Percentiles rank a stretch among this genome's conserved stretches.
phyloP scores from a whole-genome alignment of 352 stramenopile genomes.

The Pythium monospermum region DNA sequence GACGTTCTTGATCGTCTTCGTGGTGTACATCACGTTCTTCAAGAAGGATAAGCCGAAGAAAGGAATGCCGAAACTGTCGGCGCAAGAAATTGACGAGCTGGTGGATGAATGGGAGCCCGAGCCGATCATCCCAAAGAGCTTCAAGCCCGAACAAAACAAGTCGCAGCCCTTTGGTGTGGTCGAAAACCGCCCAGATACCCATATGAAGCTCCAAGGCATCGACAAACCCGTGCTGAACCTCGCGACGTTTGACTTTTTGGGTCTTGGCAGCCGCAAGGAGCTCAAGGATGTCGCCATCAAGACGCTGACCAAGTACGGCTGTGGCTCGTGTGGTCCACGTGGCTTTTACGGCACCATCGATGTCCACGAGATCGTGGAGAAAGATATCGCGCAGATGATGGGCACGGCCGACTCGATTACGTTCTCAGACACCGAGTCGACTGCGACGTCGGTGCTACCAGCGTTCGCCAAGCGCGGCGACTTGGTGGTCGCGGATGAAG shows the following conservation, averaged over 20 bases:
- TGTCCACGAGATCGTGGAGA: conserved; percentile 88
- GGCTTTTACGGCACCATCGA: conserved; percentile 99
- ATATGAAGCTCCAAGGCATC: conserved; percentile 76
- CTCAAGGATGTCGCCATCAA: conserved; percentile 87
- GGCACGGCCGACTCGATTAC: conserved; percentile 93
- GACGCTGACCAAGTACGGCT: conserved; percentile 95
- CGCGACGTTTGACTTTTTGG: conserved; percentile 96
- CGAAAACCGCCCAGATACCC: conserved; percentile 69
- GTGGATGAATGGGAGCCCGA: conserved; percentile 87
- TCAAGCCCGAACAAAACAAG: conserved; percentile 26
- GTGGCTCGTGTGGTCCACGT: conserved; percentile 95
- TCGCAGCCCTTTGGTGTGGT: conserved; percentile 67
- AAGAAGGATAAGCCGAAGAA: conserved; percentile 71
- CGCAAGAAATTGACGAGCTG: conserved; percentile 89
- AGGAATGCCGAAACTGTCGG: conserved; percentile 61
- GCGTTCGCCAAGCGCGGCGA: conserved; percentile 97
- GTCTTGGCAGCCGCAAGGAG: conserved; percentile 75
- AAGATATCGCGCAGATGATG: conserved; percentile 89
- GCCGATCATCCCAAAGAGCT: conserved; percentile 70
- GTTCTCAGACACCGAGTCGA: conserved; percentile 96
- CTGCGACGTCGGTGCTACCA: conserved; percentile 91
- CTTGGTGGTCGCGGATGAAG: conserved; percentile 95
- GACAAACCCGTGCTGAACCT: conserved; percentile 90
- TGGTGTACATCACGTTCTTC: conserved; percentile 92
- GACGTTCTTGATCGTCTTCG: conserved; percentile 95